Conservation (phyloP, 1,284 basidiomycete genomes). For the Sparassis latifolia region DNA sequence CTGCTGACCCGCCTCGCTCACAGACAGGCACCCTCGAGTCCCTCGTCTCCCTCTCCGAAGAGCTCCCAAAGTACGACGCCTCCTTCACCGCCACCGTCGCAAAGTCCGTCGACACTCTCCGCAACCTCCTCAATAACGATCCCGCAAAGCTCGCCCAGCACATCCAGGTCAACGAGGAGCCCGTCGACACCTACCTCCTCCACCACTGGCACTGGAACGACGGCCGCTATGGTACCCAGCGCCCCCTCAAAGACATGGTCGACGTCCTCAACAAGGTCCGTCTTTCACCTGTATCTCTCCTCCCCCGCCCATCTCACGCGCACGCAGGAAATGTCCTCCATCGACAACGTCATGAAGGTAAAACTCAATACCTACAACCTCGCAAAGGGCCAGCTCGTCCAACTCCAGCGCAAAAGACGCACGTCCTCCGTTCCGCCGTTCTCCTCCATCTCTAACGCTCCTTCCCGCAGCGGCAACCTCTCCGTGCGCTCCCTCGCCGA, state of each 20-base stretch:
- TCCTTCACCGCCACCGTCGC: slow-evolving; percentile 84
- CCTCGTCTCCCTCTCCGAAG: slow-evolving; percentile 87
- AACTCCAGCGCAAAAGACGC: slow-evolving; percentile 95
- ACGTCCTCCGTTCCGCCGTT: slow-evolving; percentile 19
- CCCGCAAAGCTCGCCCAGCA: slow-evolving; percentile 79
- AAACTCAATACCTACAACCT: slow-evolving; percentile 92
- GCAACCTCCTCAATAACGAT: slow-evolving; percentile 88
- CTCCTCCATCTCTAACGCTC: background rate
- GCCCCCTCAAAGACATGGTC: slow-evolving; percentile 74
- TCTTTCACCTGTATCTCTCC: slow-evolving; percentile 1
- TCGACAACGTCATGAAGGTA: slow-evolving; percentile 85
- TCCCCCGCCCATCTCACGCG: slow-evolving; percentile 1
- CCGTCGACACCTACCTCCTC: slow-evolving; percentile 78
- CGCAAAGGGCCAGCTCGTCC: slow-evolving; percentile 89
- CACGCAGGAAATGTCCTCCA: slow-evolving; percentile 79
- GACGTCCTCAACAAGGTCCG: slow-evolving; percentile 77
- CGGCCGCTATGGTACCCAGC: slow-evolving; percentile 78
- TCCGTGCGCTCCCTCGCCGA: slow-evolving; percentile 85
- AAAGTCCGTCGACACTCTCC: slow-evolving; percentile 92
- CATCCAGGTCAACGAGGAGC: slow-evolving; percentile 76
- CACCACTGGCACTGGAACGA: slow-evolving; percentile 85
- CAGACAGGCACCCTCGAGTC: slow-evolving; percentile 93
- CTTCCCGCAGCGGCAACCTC: slow-evolving; percentile 79
- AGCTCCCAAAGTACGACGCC: slow-evolving; percentile 88
- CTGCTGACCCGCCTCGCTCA: background rate